Base-by-base conservation (phyloP, 2,329 filamentous ascomycete genomes). In the Aspergillus puulaauensis region DNA sequence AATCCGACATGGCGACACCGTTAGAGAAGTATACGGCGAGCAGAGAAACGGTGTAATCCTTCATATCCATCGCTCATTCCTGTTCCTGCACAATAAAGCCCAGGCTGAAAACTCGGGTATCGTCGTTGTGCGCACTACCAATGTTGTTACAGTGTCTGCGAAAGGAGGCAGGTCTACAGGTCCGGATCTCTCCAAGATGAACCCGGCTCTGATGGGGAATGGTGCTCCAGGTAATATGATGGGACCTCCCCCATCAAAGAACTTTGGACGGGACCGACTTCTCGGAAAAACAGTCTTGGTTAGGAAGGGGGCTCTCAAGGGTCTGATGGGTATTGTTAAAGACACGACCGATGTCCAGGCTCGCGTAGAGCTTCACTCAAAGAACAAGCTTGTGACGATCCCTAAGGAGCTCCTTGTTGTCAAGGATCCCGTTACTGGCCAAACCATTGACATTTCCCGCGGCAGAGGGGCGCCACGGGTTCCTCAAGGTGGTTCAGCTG, bases 251-350 rank as follows among this genome's bases (percentile, higher is more conserved):
- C 44, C 47, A 5, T 40, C 57, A 33, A 89, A 88, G 72, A 80
- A 77, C 37, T 85, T 86, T 52, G 91, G 89, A 21, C 86, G 92
- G 40, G 95, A 99, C 73, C 86, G 87, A 55, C 82, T 95, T 27
- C 87, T 98, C 62, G 93, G 93, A 44, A 93, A 96, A 78, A 97
- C 92, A 0, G 92, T 98, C 45, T 91, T 89, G 52, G 90, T 98
- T 69, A 86, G 88, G 57, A 91, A 89, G 70, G 95, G 95, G 27
- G 87, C 89, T 21, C 92, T 93, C 80, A 99, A 99, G 77, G 93
- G 93, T 56, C 82, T 97, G 44, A 80, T 98, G 43, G 95, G 95
- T 66, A 96, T 97, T 64, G 93, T 99, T 66, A 97, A 96, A 72
- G 93, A 98, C 71, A 90, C 93, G 1, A 96, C 91, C 6, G 93